These are phyloP conservation scores for Chalara sp. DNA, from an alignment of 2,329 filamentous ascomycete species.

Conservation along the genomic window DNA sequence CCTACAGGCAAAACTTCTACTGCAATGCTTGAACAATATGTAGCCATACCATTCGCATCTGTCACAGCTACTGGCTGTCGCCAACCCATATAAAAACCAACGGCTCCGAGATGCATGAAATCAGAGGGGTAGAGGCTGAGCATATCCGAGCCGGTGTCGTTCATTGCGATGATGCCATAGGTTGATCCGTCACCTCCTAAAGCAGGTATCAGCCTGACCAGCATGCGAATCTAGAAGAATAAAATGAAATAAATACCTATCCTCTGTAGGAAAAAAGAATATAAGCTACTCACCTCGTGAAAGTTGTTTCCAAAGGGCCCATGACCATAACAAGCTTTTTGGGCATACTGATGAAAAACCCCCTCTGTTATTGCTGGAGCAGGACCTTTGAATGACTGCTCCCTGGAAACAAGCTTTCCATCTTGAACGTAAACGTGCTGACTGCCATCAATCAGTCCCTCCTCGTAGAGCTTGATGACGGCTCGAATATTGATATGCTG, in stretches of 20 bases:
- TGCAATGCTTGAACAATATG: not conserved
- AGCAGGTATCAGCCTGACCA: not conserved
- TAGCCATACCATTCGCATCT: not conserved
- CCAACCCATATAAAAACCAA: not conserved
- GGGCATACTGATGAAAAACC: constrained; percentile 1
- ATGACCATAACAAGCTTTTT: constrained; percentile 1
- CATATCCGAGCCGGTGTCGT: constrained; percentile 2
- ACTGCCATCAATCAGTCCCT: not conserved
- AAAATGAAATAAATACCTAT: not conserved
- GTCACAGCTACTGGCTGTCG: not conserved
- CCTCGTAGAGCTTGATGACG: constrained; percentile 1
- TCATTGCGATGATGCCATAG: constrained; percentile 1
- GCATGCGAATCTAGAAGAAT: constrained; percentile 1
- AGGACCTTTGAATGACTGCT: not conserved
- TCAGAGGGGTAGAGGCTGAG: not conserved
- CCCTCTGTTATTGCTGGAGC: not conserved
- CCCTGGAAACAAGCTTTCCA: not conserved
- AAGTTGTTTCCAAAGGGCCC: not conserved
- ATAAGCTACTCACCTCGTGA: constrained; percentile 1
- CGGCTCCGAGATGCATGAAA: not conserved
- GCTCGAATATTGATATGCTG: constrained; percentile 1
- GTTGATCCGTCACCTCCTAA: not conserved
- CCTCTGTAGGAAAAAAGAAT: not conserved
- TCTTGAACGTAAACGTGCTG: not conserved
- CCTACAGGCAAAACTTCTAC: not conserved